Base-by-base conservation (phyloP, 208 protist genomes). In the Acanthamoeba royreba region DNA sequence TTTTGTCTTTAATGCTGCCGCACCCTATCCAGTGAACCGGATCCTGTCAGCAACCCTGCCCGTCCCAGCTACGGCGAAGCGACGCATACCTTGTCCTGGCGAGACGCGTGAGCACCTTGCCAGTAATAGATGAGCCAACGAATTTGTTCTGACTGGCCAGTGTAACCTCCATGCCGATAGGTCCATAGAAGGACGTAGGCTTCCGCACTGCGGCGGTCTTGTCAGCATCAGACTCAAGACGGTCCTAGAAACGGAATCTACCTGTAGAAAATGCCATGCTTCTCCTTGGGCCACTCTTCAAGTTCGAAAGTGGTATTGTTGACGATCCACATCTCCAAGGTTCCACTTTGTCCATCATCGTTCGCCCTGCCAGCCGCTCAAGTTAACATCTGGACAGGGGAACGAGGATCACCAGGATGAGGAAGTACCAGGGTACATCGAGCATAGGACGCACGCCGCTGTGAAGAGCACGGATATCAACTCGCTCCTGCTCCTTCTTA, bases 111-210 rank as follows among this genome's bases (percentile, higher is more conserved):
- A 11, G 35, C 31, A n/a, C 94, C 94, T 43, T 91, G 93, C 94
- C 94, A 96, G 87, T 91, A 94, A 55, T 95, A 96, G 49, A 96
- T 40, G 46, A 94, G 31, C 28, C 47, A 38, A 4, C 33, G 28
- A 38, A 31, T 58, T 46, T 46, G 47, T 35, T 55, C 63, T 8
- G 31, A 33, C 28, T 45, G 88, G 28, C 86, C 86, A 2, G 86
- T 92, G 38, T 46, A 74, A 8, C 86, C 86, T 33, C 86, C 86
- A 31, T 72, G 55, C 28, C 86, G 47, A 53, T 94, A 96, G 19
- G 88, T 77, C 47, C 86, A 94, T 13, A 86, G 22, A 22, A 96
- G 45, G 45, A 95, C 74, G 66, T 92, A 96, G 52, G 42, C 61
- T 38, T 96, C 94, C 22, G 33, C 88, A n/a, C 88, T 79, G 40